Percentiles rank a stretch among this genome's conserved stretches.
phyloP scores from a whole-genome alignment of 176 grass and related monocot species.

The Saccharum spontaneum region DNA sequence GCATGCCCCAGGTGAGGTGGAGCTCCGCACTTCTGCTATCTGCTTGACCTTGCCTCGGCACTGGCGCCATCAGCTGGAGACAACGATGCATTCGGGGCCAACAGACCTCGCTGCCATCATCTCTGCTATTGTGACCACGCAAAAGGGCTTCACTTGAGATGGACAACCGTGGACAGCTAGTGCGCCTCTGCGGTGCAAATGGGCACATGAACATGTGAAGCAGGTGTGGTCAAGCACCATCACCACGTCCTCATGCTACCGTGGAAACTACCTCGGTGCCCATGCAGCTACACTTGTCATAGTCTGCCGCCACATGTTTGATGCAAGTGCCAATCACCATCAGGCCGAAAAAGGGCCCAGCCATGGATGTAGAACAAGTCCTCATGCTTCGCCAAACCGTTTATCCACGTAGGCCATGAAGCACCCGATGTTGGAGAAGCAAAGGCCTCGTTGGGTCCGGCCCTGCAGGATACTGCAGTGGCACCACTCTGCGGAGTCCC shows the following conservation, averaged over 20 bases:
- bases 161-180: background rate
- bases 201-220: background rate
- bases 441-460: background rate
- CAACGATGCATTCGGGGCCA: background rate
- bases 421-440: background rate
- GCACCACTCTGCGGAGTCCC: background rate
- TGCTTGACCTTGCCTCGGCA: background rate
- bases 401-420: background rate
- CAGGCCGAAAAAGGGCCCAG: background rate
- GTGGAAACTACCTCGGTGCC: background rate
- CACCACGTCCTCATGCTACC: background rate
- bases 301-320: background rate
- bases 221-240: background rate
- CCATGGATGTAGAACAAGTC: background rate
- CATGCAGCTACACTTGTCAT: background rate
- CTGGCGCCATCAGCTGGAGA: background rate
- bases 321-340: background rate
- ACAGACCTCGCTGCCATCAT: background rate
- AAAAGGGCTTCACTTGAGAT: background rate
- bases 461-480: background rate
- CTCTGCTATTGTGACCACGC: background rate
- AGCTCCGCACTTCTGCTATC: background rate
- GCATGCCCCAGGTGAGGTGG: background rate
- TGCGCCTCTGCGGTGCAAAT: background rate
- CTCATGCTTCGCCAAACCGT: background rate